These are phyloP conservation scores for Daldinia sp. DNA, from an alignment of 2,329 filamentous ascomycete species.

Conservation along the genomic window DNA sequence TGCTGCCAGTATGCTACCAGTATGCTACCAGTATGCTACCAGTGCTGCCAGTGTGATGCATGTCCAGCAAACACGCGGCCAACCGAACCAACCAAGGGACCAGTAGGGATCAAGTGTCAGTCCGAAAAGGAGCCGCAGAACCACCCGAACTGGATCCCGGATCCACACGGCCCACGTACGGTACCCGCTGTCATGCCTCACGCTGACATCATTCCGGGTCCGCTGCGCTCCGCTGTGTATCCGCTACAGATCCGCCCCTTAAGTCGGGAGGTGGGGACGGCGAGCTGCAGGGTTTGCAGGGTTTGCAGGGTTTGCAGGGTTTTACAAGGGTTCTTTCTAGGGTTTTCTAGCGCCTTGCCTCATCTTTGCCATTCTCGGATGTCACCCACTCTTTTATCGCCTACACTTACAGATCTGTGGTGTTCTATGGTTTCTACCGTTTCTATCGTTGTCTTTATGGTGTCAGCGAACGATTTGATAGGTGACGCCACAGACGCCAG, in stretches of 20 bases:
- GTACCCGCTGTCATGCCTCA: slow-evolving; percentile 38
- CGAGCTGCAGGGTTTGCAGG: slow-evolving; percentile 26
- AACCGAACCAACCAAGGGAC: slow-evolving; percentile 25
- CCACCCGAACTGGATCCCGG: slow-evolving; percentile 35
- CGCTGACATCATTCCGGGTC: slow-evolving; percentile 45
- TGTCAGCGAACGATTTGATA: slow-evolving; percentile 26
- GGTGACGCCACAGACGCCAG: slow-evolving; percentile 38
- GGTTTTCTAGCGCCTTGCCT: slow-evolving; percentile 42
- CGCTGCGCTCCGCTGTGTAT: slow-evolving; percentile 41
- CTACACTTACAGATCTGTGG: slow-evolving; percentile 25
- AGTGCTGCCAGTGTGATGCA: slow-evolving; percentile 18
- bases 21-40: slow-evolving; percentile 2
- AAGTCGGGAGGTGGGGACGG: slow-evolving; percentile 30
- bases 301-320: not conserved
- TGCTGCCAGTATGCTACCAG: not conserved
- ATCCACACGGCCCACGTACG: slow-evolving; percentile 34
- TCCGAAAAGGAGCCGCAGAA: slow-evolving; percentile 44
- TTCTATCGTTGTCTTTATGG: not conserved
- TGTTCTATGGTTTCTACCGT: not conserved
- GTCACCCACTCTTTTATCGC: not conserved
- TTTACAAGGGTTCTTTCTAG: slow-evolving; percentile 21
- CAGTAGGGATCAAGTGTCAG: slow-evolving; percentile 21
- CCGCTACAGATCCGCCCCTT: slow-evolving; percentile 30
- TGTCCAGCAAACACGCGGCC: slow-evolving; percentile 38
- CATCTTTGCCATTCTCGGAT: slow-evolving; percentile 35